These are phyloP conservation scores for Lumnitzera racemosa DNA, from an alignment of 345 rosid genomes.

Conservation along the genomic window DNA sequence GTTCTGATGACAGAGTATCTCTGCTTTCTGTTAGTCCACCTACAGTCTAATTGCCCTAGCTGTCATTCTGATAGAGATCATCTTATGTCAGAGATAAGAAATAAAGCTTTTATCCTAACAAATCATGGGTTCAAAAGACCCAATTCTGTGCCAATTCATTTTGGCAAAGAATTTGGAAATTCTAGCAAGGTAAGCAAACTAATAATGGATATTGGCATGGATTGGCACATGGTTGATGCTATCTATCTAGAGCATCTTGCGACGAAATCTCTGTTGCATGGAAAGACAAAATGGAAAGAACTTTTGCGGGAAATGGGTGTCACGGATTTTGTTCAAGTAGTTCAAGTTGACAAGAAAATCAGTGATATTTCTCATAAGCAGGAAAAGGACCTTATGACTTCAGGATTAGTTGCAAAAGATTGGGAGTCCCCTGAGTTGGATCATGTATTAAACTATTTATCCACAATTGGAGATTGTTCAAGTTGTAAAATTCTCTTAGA, in stretches of 20 bases:
- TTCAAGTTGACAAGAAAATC: conserved; percentile 56
- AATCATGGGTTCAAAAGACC: conserved; percentile 58
- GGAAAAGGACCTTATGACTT: conserved; percentile 23
- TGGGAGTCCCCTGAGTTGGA: conserved; percentile 84
- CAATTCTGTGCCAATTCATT: conserved; percentile 58
- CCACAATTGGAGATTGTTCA: conserved; percentile 32
- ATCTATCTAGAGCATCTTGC: conserved; percentile 68
- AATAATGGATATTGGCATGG: conserved; percentile 35
- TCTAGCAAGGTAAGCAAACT: conserved; percentile 41
- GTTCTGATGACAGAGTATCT: conserved; percentile 61
- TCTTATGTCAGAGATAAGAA: conserved; percentile 54
- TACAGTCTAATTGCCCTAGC: conserved; percentile 56
- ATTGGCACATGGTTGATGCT: conserved; percentile 74
- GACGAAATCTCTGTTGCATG: conserved; percentile 30
- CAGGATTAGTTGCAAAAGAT: conserved; percentile 44
- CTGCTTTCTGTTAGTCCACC: conserved; percentile 80
- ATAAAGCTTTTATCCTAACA: conserved; percentile 60
- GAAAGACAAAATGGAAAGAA: conserved; percentile 60
- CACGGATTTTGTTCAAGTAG: conserved; percentile 77
- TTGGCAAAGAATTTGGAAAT: conserved; percentile 59
- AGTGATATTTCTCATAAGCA: conserved; percentile 30
- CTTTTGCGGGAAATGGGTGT: conserved; percentile 77
- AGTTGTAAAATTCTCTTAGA: conserved; percentile 57
- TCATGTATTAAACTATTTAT: conserved; percentile 40
- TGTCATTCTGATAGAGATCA: conserved; percentile 59